Percentiles rank a stretch among this genome's conserved stretches.
phyloP scores from a whole-genome alignment of 495 filamentous ascomycete species.

The Aspergillus haitiensis region DNA sequence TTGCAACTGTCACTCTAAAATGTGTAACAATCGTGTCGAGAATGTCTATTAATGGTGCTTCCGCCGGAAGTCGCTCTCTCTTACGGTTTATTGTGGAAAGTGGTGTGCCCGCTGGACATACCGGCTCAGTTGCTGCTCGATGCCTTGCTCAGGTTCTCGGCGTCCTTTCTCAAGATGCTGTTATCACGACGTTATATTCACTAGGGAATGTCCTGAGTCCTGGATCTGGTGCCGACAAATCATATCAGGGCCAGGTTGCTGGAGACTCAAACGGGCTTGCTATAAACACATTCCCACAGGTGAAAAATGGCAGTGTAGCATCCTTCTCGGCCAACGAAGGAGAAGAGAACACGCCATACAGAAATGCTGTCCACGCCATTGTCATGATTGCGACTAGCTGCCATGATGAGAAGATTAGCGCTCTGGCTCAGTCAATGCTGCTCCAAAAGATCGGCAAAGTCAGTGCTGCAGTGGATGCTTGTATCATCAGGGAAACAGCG shows the following conservation, averaged over 20 bases:
- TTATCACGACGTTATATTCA: conserved; percentile 92
- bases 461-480: conserved; percentile 70
- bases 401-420: conserved; percentile 87
- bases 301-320: conserved; percentile 71
- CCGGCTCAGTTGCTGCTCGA: conserved; percentile 71
- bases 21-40: conserved; percentile 78
- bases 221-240: conserved; percentile 43
- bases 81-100: conserved; percentile 83
- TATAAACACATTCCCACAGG: conserved; percentile 49
- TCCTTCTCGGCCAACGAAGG: conserved; percentile 70
- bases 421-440: conserved; percentile 92
- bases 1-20: conserved; percentile 76
- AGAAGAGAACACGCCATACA: conserved; percentile 73
- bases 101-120: conserved; percentile 57
- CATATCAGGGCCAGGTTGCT: conserved; percentile 31
- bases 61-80: conserved; percentile 75
- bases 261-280: conserved; percentile 32
- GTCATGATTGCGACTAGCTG: conserved; percentile 78
- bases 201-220: conserved; percentile 89
- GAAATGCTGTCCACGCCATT: conserved; percentile 84
- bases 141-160: conserved; percentile 78
- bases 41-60: conserved; percentile 66
- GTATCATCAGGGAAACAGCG: conserved; percentile 80
- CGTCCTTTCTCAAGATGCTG: conserved; percentile 82
- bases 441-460: conserved; percentile 88